Evolutionary conservation across 2,329 filamentous ascomycete genomes (phyloP).

Genomic region (Colletotrichum musae): DNA sequence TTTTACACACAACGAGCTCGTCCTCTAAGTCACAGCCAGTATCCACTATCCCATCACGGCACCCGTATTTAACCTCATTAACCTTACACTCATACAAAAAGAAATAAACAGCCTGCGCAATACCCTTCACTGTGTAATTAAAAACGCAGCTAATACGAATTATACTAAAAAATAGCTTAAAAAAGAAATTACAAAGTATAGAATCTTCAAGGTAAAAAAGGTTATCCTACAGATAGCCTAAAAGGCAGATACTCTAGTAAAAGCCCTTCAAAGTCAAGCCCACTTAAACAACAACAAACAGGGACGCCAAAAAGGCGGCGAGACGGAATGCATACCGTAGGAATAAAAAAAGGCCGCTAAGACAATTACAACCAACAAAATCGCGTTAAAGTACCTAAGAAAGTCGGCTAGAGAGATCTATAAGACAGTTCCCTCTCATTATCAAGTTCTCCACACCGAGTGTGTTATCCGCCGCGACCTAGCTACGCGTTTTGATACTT

Average conservation of each 20-base stretch:
- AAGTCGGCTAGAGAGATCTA: conserved; percentile 52
- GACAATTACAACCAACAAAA: conserved; percentile 42
- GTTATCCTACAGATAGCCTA: conserved; percentile 37
- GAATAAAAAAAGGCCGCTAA: conserved; percentile 23
- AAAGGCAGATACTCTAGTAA: conserved; percentile 35
- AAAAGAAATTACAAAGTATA: conserved; percentile 42
- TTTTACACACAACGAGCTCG: conserved; percentile 45
- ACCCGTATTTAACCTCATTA: conserved; percentile 42
- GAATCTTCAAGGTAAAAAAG: conserved; percentile 44
- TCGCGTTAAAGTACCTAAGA: conserved; percentile 50
- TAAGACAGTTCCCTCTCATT: conserved; percentile 47
- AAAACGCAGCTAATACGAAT: conserved; percentile 42
- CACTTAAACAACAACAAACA: too few relatives aligned
- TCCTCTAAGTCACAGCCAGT: conserved; percentile 44
- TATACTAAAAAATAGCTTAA: conserved; percentile 44
- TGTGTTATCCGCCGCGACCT: conserved; percentile 54
- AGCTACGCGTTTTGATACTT: conserved; percentile 47
- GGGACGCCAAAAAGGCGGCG: neutral
- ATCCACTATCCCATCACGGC: conserved; percentile 44
- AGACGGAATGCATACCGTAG: conserved; percentile 33
- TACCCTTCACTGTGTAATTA: conserved; percentile 39
- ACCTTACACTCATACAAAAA: conserved; percentile 40
- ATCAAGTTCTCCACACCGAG: conserved; percentile 57
- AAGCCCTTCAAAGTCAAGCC: conserved; percentile 27
- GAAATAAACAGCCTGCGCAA: conserved; percentile 43